These are phyloP conservation scores for Phyllachora maydis DNA, from an alignment of 2,329 filamentous ascomycete species.

Conservation along the genomic window DNA sequence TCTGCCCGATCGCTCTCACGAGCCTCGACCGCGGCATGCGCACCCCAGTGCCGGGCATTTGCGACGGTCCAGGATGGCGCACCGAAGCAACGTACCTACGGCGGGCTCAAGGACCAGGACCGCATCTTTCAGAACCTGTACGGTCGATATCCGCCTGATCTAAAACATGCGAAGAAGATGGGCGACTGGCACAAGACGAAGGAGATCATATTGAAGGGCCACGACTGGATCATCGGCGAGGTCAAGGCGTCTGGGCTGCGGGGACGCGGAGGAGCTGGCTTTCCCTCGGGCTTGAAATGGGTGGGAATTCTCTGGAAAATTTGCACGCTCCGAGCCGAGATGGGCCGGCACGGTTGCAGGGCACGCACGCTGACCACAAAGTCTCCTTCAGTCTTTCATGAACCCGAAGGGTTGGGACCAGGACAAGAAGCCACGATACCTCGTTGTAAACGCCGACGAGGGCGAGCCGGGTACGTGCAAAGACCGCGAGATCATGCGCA, in stretches of 20 bases:
- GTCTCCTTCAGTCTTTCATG: slow-evolving; percentile 67
- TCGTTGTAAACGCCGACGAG: slow-evolving; percentile 97
- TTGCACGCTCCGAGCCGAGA: too few species aligned
- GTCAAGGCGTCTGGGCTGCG: slow-evolving; percentile 91
- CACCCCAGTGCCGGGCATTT: slow-evolving; percentile 45
- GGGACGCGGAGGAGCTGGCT: slow-evolving; percentile 91
- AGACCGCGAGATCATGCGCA: slow-evolving; percentile 99
- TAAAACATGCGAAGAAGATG: slow-evolving; percentile 92
- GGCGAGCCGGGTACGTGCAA: slow-evolving; percentile 98
- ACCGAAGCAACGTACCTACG: slow-evolving; percentile 55
- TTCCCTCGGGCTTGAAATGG: slow-evolving; percentile 98
- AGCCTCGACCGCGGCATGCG: slow-evolving; percentile 15
- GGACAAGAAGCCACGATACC: slow-evolving; percentile 83
- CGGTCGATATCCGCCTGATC: slow-evolving; percentile 72
- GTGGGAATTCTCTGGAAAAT: too few species aligned
- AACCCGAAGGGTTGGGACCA: slow-evolving; percentile 99
- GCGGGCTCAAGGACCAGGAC: slow-evolving; percentile 87
- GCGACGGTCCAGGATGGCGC: slow-evolving; percentile 60
- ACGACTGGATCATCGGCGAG: slow-evolving; percentile 97
- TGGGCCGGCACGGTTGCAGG: too few species aligned
- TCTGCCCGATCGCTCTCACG: slow-evolving; percentile 18
- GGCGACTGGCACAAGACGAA: slow-evolving; percentile 99
- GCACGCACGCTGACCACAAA: slow-evolving; percentile 1
- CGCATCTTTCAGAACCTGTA: slow-evolving; percentile 99
- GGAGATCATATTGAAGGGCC: slow-evolving; percentile 89